phyloP scores from a whole-genome alignment of 2,329 filamentous ascomycete genomes.

The Hypoxylon sp. region DNA sequence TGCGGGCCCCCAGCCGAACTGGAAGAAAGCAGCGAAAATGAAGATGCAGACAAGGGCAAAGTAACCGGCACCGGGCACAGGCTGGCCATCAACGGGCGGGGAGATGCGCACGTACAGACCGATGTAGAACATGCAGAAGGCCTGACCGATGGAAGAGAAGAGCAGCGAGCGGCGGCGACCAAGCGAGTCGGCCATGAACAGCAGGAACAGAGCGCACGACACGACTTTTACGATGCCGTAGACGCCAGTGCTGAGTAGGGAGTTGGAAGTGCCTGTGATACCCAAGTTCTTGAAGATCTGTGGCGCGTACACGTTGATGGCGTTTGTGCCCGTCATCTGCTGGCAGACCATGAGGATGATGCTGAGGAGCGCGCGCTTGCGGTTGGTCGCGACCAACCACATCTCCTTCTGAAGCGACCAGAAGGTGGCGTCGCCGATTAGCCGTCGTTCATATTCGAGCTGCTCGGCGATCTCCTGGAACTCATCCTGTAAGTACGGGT shows the following conservation, averaged over 20 bases:
- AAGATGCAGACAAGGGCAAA: slow-evolving; percentile 75
- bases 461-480: slow-evolving; percentile 71
- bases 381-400: slow-evolving; percentile 70
- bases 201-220: slow-evolving; percentile 67
- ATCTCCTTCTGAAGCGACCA: slow-evolving; percentile 74
- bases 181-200: slow-evolving; percentile 71
- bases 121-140: slow-evolving; percentile 73
- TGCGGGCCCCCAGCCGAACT: slow-evolving; percentile 74
- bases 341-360: slow-evolving; percentile 74
- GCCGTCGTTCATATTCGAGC: slow-evolving; percentile 71
- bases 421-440: slow-evolving; percentile 65
- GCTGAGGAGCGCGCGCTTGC: slow-evolving; percentile 73
- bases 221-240: slow-evolving; percentile 73
- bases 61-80: slow-evolving; percentile 72
- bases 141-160: slow-evolving; percentile 71
- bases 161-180: slow-evolving; percentile 67
- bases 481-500: slow-evolving; percentile 69
- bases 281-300: slow-evolving; percentile 53
- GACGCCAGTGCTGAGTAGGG: slow-evolving; percentile 72
- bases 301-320: slow-evolving; percentile 53
- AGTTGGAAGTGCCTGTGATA: slow-evolving; percentile 60
- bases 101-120: slow-evolving; percentile 72
- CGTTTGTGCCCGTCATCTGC: slow-evolving; percentile 73
- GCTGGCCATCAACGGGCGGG: slow-evolving; percentile 61
- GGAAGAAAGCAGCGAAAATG: slow-evolving; percentile 75